Conservation (phyloP, 163 green algal genomes). For the Scenedesmus sp. region DNA sequence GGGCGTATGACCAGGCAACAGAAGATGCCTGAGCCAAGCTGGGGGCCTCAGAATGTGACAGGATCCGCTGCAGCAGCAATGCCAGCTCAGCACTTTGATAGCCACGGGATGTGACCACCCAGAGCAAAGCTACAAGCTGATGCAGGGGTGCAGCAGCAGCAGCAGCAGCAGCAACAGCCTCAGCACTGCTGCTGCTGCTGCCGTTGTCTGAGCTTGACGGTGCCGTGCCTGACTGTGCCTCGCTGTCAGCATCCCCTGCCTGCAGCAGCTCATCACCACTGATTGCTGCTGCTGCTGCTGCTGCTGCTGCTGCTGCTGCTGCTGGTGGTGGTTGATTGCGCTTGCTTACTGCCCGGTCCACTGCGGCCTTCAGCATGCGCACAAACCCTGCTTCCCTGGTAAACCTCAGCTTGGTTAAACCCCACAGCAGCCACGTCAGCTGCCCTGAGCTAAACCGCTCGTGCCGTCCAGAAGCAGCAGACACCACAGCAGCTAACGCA, state of each 20-base stretch:
- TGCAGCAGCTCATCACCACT: not conserved
- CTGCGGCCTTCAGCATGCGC: not conserved
- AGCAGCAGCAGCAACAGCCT: not conserved
- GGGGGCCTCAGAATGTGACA: not conserved
- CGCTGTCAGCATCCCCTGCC: not conserved
- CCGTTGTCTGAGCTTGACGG: not conserved
- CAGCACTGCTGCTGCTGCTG: constrained; percentile 18
- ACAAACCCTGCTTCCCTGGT: not conserved
- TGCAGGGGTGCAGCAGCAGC: not conserved
- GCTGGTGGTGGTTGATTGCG: not conserved
- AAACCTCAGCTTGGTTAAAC: constrained; percentile 24
- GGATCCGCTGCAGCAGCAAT: not conserved
- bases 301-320: not conserved
- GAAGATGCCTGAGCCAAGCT: constrained; percentile 3
- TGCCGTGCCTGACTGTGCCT: not conserved
- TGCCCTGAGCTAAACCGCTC: not conserved
- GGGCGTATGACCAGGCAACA: constrained; percentile 23
- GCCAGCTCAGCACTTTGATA: not conserved
- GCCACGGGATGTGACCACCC: constrained; percentile 1
- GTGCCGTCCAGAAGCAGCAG: not conserved
- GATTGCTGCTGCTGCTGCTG: constrained; percentile 19
- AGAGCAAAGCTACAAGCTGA: constrained; percentile 28
- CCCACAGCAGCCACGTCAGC: constrained; percentile 41
- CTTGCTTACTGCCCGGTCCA: not conserved
- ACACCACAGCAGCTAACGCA: constrained; percentile 5